Base-by-base conservation (phyloP, 75 land plant species). In the Selaginella moellendorffii region DNA sequence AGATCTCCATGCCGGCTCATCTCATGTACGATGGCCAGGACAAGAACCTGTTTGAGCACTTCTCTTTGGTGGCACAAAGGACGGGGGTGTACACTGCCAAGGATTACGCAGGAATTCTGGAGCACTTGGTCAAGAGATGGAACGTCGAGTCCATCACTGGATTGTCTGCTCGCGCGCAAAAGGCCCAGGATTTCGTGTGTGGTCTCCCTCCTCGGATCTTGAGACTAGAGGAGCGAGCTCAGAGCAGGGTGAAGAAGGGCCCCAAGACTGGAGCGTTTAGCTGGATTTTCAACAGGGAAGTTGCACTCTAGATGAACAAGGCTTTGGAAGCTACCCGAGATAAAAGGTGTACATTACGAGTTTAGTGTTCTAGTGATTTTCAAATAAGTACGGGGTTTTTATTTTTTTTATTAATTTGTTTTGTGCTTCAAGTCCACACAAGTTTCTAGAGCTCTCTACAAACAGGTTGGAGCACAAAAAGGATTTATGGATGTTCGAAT, bases 141-240 rank as follows among this genome's bases (percentile, higher is more conserved):
- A 46, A 46, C 51, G 14, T 46, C 18, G 51, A 46, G 18, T 10
- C 51, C 51, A 46, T 46, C 14, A 18, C 18, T 46, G 79, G 82
- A 2, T 64, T 80, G 20, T 68, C 61, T 22, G 60, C 77, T 1
- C 74, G 65, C 26, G 85, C 68, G n/a, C 30, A 71, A 52, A 18
- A 62, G 9, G 85, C 85, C 8, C 76, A 74, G 61, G 82, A 79
- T 10, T 79, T 31, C 27, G 80, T 79, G 27, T 77, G 82, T 28
- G 56, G 63, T 0, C 66, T 79, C 52, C 68, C 82, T 30, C 72
- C 76, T 5, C 46, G 80, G 52, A 56, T 79, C 27, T 67, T 76
- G 28, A 72, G 31, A 67, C 70, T 79, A 30, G 67, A 79, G 8
- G 80, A 77, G 30, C 56, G 76, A 21, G 80, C 80, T 26, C n/a